Evolutionary conservation across 2,329 filamentous ascomycete genomes (phyloP), one percentile per base, ranked within the genome.

Genomic region (Colletotrichum scovillei): DNA sequence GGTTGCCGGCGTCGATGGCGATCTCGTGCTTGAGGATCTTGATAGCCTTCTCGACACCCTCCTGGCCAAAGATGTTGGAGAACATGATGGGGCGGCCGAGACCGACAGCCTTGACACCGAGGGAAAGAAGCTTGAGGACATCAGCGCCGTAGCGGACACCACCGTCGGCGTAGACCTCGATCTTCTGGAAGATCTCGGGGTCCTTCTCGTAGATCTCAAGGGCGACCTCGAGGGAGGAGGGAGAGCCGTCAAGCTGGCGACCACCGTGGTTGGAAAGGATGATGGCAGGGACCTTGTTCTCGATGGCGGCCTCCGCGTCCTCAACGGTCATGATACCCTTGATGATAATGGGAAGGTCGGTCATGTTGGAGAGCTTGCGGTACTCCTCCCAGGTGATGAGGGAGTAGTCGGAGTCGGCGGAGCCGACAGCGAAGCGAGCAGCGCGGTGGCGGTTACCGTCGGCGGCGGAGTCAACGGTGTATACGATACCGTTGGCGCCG

Each of bases 61-160:
- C 83, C 59, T 81, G 78, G 6, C 88, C 88, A 73, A 84, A 90
- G 58, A 87, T 78, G 79, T 89, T 89, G 74, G 86, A 81, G 76
- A 83, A 89, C 87, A 89, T 88, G 74, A 87, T 85, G 11, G 86
- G 84, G 0, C 88, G 79, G 19, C 87, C 88, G 0, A 90, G 74
- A 16, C 88, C 82, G 6, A 86, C 84, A 14, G 83, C 83, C 75
- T 81, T 82, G 67, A 85, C 85, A 11, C 85, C 84, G 16, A 86
- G 81, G 2, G 84, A 80, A n/a, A 86, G 79, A 11, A 85, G 80
- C 75, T 84, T 84, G n/a, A 86, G 77, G 14, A 80, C 81, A 59
- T 86, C 85, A 11, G 80, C 80, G 12, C 84, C 85, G 68, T 84
- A 84, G 58, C 85, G 82, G 24, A 86, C 77, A 63, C 85, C 85